Conservation (phyloP, 257 asterid species). For the Asclepias syriaca region DNA sequence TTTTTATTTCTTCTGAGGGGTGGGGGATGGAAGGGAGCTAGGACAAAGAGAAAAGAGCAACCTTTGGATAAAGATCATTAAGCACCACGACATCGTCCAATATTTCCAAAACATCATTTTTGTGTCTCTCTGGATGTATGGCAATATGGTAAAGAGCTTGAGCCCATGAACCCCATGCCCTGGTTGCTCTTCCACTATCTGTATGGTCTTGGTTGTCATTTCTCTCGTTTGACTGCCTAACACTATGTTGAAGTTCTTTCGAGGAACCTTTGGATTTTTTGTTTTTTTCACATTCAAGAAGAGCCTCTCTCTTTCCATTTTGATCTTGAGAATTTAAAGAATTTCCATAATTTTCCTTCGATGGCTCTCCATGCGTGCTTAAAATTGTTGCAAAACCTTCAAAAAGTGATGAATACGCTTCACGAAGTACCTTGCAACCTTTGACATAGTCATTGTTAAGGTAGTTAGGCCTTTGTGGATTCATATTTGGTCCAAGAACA, state of each 20-base stretch:
- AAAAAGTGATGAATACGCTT: conserved; percentile 80
- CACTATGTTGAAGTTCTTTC: conserved; percentile 30
- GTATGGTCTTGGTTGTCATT: conserved; percentile 16
- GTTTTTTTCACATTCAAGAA: conserved; percentile 33
- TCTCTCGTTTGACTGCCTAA: conserved; percentile 17
- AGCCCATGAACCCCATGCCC: conserved; percentile 59
- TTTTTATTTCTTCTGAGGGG: neutral
- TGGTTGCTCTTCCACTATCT: conserved; percentile 25
- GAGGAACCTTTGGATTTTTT: conserved; percentile 43
- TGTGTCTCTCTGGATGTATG: conserved; percentile 64
- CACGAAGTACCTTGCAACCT: conserved; percentile 72
- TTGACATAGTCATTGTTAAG: conserved; percentile 60
- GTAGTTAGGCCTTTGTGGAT: conserved; percentile 77
- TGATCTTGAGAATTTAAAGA: conserved; percentile 25
- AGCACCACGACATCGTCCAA: conserved; percentile 66
- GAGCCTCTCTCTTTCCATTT: conserved; percentile 49
- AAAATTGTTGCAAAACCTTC: conserved; percentile 63
- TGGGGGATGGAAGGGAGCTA: neutral
- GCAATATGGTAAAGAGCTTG: conserved; percentile 70
- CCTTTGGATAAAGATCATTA: conserved; percentile 93
- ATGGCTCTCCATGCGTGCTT: conserved; percentile 20
- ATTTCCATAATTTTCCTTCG: conserved; percentile 14
- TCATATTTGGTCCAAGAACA: conserved; percentile 98
- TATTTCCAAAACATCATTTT: conserved; percentile 42
- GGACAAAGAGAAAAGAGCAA: conserved; percentile 22